Evolutionary conservation across 257 asterid species (phyloP), one percentile per base, ranked within the genome.

Genomic region (Misopates orontium): DNA sequence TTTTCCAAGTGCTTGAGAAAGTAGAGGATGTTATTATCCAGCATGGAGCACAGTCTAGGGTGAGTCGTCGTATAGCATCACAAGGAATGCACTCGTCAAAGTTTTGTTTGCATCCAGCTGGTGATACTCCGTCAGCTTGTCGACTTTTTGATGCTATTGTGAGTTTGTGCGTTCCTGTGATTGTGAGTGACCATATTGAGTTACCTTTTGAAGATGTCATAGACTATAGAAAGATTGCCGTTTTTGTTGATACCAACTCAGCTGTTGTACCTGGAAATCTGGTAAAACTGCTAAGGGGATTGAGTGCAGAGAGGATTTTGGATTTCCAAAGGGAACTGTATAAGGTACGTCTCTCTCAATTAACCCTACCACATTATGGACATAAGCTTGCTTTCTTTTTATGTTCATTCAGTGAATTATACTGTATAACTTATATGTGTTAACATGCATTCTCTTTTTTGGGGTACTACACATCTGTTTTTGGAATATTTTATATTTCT

Each of bases 111-210:
- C 99, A 94, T 81, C 99, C 99, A 32, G 99, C 99, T 71, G 99
- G 99, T 17, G 99, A 94, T 79, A 90, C 99, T 77, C 99, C 97
- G 72, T 94, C 97, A 63, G 97, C 99, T 75, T 94, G 99, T 73
- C 82, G 99, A 60, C 96, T 94, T 62, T 94, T 90, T 82, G 97
- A 94, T 77, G 97, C 99, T 61, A 86, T 94, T 48, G 95, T 90
- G 80, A 94, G 99, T 80, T 80, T 88, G 79, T 94, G 97, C 51
- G 77, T 88, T 56, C 99, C 99, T n/a, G 97, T 90, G 20, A 86
- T 94, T 23, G 85, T 90, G 62, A 94, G 99, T 4, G 96, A 94
- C 75, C 79, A 76, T 73, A 81, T 94, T 62, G 99, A 94, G 84
- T 73, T 94, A 83, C 99, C 99, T 18, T 94, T 90, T 51, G 99